Percentiles rank a stretch among this genome's conserved stretches.
Conservation (phyloP, 1,284 basidiomycete genomes). For the Retiboletus flavoniger region DNA sequence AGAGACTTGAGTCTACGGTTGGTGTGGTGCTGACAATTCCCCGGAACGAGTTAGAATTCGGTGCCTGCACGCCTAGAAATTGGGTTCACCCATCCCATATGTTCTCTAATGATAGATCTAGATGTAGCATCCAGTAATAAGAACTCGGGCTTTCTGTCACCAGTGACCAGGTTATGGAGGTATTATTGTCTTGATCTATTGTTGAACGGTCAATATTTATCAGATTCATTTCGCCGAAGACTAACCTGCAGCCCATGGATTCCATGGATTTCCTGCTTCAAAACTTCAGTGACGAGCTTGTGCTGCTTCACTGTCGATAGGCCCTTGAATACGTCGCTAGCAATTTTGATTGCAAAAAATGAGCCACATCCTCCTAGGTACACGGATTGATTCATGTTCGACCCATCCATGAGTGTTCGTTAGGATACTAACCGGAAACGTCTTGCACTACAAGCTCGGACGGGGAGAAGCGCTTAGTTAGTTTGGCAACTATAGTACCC, state of each 20-base stretch:
- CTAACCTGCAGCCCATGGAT: constrained; percentile 95
- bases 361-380: constrained; percentile 86
- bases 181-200: constrained; percentile 32
- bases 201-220: constrained; percentile 12
- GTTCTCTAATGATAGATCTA: constrained; percentile 10
- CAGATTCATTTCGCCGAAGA: neutral
- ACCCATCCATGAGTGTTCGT: neutral
- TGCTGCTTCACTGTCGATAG: constrained; percentile 92
- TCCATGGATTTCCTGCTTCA: constrained; percentile 88
- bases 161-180: constrained; percentile 20
- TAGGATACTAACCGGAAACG: constrained; percentile 68
- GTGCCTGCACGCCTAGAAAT: neutral
- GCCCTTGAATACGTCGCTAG: constrained; percentile 83
- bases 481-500: constrained; percentile 66
- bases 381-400: constrained; percentile 1
- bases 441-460: constrained; percentile 81
- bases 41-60: neutral
- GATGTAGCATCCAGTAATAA: constrained; percentile 4
- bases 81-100: neutral
- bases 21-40: neutral
- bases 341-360: constrained; percentile 93
- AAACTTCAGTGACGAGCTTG: constrained; percentile 80
- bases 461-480: constrained; percentile 73
- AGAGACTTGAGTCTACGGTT: neutral
- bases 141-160: neutral